Conservation (phyloP, 1,139 yeast species). For the Arxiozyma telluris region DNA sequence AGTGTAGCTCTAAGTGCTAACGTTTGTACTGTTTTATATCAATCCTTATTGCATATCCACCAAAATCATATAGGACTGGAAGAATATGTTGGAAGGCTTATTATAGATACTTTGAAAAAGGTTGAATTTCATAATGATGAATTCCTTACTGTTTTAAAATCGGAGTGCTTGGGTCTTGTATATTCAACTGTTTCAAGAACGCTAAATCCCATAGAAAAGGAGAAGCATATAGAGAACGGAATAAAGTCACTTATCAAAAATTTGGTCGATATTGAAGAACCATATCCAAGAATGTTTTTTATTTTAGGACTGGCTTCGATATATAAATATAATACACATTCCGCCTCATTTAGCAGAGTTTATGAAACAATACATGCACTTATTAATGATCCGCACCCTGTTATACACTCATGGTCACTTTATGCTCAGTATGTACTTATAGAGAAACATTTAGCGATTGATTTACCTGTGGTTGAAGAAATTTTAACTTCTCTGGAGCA, state of each 20-base stretch:
- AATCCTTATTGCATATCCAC: conserved; percentile 36
- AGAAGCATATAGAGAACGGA: conserved; percentile 35
- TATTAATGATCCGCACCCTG: conserved; percentile 73
- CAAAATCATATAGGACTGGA: conserved; percentile 31
- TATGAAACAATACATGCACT: conserved; percentile 54
- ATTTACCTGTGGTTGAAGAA: conserved; percentile 34
- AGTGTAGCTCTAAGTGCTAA: conserved; percentile 51
- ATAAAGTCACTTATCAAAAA: conserved; percentile 49
- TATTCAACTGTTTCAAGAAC: conserved; percentile 33
- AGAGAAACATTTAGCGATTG: conserved; percentile 47
- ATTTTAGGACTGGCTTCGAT: conserved; percentile 55
- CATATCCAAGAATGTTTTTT: conserved; percentile 57
- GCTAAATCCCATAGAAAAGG: conserved; percentile 11
- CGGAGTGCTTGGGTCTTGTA: conserved; percentile 61
- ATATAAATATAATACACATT: conserved; percentile 41
- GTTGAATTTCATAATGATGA: conserved; percentile 34
- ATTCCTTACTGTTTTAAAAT: conserved; percentile 42
- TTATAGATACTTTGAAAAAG: conserved; percentile 50
- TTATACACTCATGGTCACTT: conserved; percentile 66
- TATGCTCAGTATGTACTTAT: conserved; percentile 50
- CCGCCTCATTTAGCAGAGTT: conserved; percentile 37
- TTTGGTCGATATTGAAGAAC: conserved; percentile 53
- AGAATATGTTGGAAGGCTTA: conserved; percentile 39
- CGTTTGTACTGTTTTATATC: conserved; percentile 54
- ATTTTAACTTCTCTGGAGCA: conserved; percentile 41